A percentile compares a stretch with the other conserved stretches of the same genome.
phyloP scores from a whole-genome alignment of 805 yeast species.

The Metschnikowia santaceciliae region DNA sequence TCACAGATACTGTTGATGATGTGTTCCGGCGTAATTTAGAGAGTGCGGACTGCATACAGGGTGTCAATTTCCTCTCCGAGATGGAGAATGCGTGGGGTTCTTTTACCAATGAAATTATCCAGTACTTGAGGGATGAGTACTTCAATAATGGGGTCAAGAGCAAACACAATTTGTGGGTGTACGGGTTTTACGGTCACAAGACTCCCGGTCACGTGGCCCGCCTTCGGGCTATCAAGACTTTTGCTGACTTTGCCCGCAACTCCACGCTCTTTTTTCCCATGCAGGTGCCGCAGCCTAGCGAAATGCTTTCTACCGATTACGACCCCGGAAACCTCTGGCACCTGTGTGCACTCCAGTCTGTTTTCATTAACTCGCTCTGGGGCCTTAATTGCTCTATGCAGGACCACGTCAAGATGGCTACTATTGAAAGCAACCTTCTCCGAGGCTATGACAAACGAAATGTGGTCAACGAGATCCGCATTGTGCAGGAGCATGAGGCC shows the following conservation, averaged over 20 bases:
- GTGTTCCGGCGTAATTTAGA: slow-evolving; percentile 61
- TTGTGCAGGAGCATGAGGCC: slow-evolving; percentile 4
- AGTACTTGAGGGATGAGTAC: slow-evolving; percentile 66
- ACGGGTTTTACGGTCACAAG: slow-evolving; percentile 8
- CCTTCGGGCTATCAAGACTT: slow-evolving; percentile 43
- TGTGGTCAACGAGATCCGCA: slow-evolving; percentile 39
- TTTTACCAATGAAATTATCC: slow-evolving; percentile 48
- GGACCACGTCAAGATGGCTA: slow-evolving; percentile 36
- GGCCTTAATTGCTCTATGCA: slow-evolving; percentile 39
- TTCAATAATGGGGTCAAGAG: slow-evolving; percentile 36
- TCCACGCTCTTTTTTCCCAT: slow-evolving; percentile 60
- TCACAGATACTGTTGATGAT: slow-evolving; percentile 41
- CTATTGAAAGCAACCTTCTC: slow-evolving; percentile 41
- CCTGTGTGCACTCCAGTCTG: slow-evolving; percentile 25
- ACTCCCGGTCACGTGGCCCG: slow-evolving; percentile 10
- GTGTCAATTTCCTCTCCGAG: slow-evolving; percentile 67
- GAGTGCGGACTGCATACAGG: slow-evolving; percentile 68
- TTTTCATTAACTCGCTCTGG: slow-evolving; percentile 40
- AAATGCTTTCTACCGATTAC: slow-evolving; percentile 4
- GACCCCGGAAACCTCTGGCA: slow-evolving; percentile 42
- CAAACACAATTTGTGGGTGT: slow-evolving; percentile 36
- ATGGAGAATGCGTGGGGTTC: slow-evolving; percentile 86
- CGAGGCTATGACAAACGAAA: slow-evolving; percentile 42
- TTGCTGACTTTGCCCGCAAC: slow-evolving; percentile 42
- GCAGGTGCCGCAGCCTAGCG: slow-evolving; percentile 13